Percentiles rank a stretch among this genome's conserved stretches.
These are phyloP conservation scores for Cryphonectria nitschkei DNA, from an alignment of 2,329 filamentous ascomycete genomes.

Conservation along the genomic window DNA sequence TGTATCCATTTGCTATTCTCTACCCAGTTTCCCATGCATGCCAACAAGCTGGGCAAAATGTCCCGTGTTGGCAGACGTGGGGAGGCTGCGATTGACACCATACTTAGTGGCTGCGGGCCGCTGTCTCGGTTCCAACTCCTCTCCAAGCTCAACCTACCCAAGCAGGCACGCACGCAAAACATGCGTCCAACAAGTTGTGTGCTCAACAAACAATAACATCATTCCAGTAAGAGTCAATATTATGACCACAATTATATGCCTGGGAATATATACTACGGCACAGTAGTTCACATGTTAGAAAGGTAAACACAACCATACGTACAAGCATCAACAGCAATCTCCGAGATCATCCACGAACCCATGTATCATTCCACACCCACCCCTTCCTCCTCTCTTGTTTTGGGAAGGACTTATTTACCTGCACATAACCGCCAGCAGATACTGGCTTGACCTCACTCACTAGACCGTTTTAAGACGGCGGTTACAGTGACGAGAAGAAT, in stretches of 20 bases:
- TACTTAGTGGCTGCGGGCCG: not conserved
- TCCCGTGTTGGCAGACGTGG: not conserved
- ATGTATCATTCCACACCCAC: not conserved
- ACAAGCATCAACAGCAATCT: not conserved
- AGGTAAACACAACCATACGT: not conserved
- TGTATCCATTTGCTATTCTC: not conserved
- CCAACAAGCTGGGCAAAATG: not conserved
- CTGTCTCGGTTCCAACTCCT: not conserved
- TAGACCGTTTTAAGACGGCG: not conserved
- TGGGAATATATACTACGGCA: too few relatives aligned
- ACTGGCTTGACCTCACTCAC: not conserved
- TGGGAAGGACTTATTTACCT: not conserved
- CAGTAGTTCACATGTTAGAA: not conserved
- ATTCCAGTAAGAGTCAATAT: conserved; percentile 1
- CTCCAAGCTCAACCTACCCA: not conserved
- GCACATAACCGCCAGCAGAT: not conserved
- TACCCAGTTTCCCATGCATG: not conserved
- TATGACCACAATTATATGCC: not conserved
- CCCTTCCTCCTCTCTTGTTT: not conserved
- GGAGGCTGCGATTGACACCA: not conserved
- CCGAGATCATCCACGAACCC: not conserved
- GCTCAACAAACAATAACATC: not conserved
- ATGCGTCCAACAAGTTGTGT: not conserved
- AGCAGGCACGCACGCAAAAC: not conserved
- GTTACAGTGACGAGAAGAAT: not conserved